Evolutionary conservation across 257 asterid genomes (phyloP), one percentile per base, ranked within the genome.

Genomic region (Ligustrum vulgare): DNA sequence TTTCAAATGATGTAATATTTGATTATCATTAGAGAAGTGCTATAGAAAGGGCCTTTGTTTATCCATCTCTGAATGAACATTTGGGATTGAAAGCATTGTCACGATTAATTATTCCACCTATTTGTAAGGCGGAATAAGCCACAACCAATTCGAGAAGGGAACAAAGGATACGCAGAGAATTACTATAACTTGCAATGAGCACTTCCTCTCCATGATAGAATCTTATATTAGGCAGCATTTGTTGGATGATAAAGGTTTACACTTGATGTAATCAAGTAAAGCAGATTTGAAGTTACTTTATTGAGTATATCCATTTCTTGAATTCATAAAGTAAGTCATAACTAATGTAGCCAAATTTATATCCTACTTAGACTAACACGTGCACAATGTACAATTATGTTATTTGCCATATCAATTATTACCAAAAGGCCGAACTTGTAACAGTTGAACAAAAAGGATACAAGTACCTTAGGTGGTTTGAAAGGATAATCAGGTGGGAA

Each of bases 401-500:
- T 6, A 35, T 39, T 39, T 39, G 45, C 45, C 13, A 2, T 39
- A 39, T 39, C 45, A 39, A 41, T 41, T 41, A 41, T 41, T 9
- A 41, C 15, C 47, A 41, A 10, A 41, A 41, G 47, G 47, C 47
- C 9, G 18, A 51, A 51, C 62, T 51, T 4, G 62, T 51, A 51
- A 51, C 62, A 16, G 23, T 4, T 18, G 23, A 18, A 18, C 20
- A 51, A 6, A 41, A 41, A 10, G 23, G 62, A 51, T 2, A 18
- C 12, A 56, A 20, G 20, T 20, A 89, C 97, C 94, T 89, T 91
- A 0, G 97, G 97, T 62, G 97, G 97, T 77, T 91, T 91, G 81
- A 91, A 90, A 47, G 96, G 96, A 79, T 90, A 90, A 80, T 90
- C 96, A 33, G 96, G 96, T 3, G 96, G 96, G 34, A 88, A 90